Percentiles rank a stretch among this genome's conserved stretches.
Conservation (phyloP, 2,329 filamentous ascomycete genomes). For the Didymella glomerata region DNA sequence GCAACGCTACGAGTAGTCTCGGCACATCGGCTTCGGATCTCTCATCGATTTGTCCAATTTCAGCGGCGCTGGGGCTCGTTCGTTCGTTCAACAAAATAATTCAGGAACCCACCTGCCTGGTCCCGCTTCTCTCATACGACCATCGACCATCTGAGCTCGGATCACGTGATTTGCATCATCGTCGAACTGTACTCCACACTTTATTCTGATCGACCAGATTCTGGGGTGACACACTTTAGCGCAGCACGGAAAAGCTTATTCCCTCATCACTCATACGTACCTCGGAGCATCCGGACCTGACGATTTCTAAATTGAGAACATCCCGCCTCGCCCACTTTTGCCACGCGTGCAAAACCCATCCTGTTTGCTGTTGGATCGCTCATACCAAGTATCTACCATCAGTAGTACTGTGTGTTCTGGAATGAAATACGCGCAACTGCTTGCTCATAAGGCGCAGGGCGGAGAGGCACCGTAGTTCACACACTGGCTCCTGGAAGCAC, state of each 20-base stretch:
- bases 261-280: constrained; percentile 13
- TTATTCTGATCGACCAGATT: constrained; percentile 11
- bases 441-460: neutral
- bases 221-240: constrained; percentile 17
- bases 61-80: neutral
- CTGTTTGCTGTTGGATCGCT: constrained; percentile 2
- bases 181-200: neutral
- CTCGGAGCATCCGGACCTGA: constrained; percentile 2
- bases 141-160: neutral
- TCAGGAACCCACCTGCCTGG: neutral
- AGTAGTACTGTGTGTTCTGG: neutral
- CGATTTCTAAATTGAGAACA: constrained; percentile 8
- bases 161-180: constrained; percentile 20
- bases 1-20: constrained; percentile 5
- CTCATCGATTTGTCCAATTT: neutral
- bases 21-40: constrained; percentile 4
- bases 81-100: neutral
- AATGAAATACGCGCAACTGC: neutral
- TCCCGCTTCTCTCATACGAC: constrained; percentile 9
- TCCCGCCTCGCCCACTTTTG: constrained; percentile 11
- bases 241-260: constrained; percentile 10
- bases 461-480: neutral
- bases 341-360: constrained; percentile 7
- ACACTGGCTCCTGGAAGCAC: neutral
- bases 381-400: neutral